Conservation (phyloP, 352 stramenopile species). For the Plasmopara muralis region DNA sequence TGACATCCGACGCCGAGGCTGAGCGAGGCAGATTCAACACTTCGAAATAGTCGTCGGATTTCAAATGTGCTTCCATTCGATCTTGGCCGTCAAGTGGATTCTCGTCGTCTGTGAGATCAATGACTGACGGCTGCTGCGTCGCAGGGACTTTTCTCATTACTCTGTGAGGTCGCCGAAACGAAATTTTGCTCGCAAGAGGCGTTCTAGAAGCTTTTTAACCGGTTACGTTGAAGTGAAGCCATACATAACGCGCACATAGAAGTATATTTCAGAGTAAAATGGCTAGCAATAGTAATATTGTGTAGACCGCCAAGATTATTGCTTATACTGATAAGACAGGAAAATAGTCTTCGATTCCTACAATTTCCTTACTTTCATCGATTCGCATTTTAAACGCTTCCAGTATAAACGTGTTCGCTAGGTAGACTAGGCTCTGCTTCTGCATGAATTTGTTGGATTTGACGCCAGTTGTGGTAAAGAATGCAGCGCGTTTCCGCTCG, state of each 20-base stretch:
- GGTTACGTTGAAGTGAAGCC: neutral
- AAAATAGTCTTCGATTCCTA: neutral
- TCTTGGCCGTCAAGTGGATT: neutral
- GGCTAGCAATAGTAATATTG: neutral
- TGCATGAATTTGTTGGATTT: slow-evolving; percentile 22
- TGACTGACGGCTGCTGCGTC: neutral
- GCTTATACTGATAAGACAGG: too few species aligned
- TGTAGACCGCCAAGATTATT: too few species aligned
- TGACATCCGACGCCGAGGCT: slow-evolving; percentile 47
- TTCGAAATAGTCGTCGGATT: slow-evolving; percentile 73
- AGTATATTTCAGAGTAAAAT: neutral
- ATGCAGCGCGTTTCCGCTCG: slow-evolving; percentile 26
- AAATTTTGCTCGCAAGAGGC: slow-evolving; percentile 4
- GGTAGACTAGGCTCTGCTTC: neutral
- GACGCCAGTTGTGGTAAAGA: slow-evolving; percentile 26
- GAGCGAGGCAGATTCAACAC: slow-evolving; percentile 40
- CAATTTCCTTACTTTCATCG: too few species aligned
- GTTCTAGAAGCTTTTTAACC: slow-evolving; percentile 18
- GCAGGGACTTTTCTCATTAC: slow-evolving; percentile 5
- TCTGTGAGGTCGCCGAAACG: neutral
- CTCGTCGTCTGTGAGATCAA: slow-evolving; percentile 20
- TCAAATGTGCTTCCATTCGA: slow-evolving; percentile 27
- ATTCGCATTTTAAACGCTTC: slow-evolving; percentile 3
- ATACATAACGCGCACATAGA: neutral
- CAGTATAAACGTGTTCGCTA: slow-evolving; percentile 5